These are phyloP conservation scores for Bipolaris victoriae DNA, from an alignment of 2,329 filamentous ascomycete species.

Conservation along the genomic window DNA sequence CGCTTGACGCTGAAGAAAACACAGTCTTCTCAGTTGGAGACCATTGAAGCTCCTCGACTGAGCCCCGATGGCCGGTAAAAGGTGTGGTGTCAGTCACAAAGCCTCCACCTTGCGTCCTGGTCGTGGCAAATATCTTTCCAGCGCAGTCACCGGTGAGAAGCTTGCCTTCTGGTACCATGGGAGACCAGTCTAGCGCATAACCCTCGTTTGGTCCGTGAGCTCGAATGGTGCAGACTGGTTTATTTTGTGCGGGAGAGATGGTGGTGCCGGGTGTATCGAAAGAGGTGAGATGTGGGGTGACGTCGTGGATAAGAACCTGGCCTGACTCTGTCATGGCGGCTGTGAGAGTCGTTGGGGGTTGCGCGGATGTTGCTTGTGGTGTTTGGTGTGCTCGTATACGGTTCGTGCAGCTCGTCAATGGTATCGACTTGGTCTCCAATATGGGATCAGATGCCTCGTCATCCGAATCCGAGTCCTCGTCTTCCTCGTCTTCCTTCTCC, in stretches of 20 bases:
- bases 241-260: constrained; percentile 82
- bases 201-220: constrained; percentile 88
- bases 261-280: constrained; percentile 88
- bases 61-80: constrained; percentile 82
- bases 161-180: constrained; percentile 77
- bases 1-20: constrained; percentile 90
- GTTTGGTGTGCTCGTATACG: constrained; percentile 87
- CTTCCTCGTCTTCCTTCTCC: constrained; percentile 76
- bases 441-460: constrained; percentile 83
- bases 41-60: constrained; percentile 96
- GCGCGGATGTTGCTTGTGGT: constrained; percentile 71
- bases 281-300: constrained; percentile 84
- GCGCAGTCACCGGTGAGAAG: constrained; percentile 91
- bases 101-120: constrained; percentile 82
- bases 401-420: constrained; percentile 86
- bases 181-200: constrained; percentile 97
- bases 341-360: constrained; percentile 79
- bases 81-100: constrained; percentile 86
- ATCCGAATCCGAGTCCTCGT: constrained; percentile 68
- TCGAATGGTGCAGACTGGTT: constrained; percentile 83
- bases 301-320: constrained; percentile 90
- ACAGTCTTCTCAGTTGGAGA: constrained; percentile 91
- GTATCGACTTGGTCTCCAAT: constrained; percentile 89
- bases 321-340: constrained; percentile 92
- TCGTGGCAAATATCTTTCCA: constrained; percentile 87